Conservation (phyloP, 1,284 basidiomycete genomes). For the Puccinia polysora region DNA sequence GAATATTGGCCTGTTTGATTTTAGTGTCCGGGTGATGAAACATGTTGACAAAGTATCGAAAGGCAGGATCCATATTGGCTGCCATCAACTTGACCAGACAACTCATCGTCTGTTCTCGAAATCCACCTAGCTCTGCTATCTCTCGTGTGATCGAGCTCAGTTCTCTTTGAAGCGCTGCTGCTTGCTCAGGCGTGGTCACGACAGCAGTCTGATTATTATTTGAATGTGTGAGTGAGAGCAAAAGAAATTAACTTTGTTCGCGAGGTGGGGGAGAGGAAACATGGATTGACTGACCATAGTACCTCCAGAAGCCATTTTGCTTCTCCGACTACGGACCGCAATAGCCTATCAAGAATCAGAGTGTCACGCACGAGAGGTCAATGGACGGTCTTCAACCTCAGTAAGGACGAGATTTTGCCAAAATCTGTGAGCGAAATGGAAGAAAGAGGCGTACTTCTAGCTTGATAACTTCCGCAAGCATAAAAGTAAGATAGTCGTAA, state of each 20-base stretch:
- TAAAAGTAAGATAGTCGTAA: slow-evolving; percentile 39
- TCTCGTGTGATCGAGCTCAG: slow-evolving; percentile 28
- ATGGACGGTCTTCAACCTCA: background rate
- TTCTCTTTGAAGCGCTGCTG: slow-evolving; percentile 22
- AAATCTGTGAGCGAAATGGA: background rate
- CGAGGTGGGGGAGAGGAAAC: background rate
- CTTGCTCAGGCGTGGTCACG: background rate
- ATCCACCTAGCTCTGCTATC: background rate
- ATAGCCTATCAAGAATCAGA: slow-evolving; percentile 20
- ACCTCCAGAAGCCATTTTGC: background rate
- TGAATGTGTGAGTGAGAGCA: background rate
- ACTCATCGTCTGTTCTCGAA: slow-evolving; percentile 16
- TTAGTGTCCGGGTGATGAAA: slow-evolving; percentile 16
- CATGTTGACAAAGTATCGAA: slow-evolving; percentile 33
- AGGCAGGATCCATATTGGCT: slow-evolving; percentile 17
- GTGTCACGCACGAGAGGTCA: background rate
- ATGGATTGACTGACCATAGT: background rate
- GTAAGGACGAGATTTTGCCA: too few relatives aligned
- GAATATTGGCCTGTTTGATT: slow-evolving; percentile 17
- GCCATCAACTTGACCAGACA: slow-evolving; percentile 20
- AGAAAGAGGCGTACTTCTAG: slow-evolving; percentile 22
- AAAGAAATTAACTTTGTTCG: background rate
- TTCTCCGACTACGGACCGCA: slow-evolving; percentile 12
- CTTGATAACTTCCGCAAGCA: slow-evolving; percentile 38
- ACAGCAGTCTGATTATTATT: background rate